Base-by-base conservation (phyloP, 2,329 filamentous ascomycete genomes). In the Monilinia fructigena region DNA sequence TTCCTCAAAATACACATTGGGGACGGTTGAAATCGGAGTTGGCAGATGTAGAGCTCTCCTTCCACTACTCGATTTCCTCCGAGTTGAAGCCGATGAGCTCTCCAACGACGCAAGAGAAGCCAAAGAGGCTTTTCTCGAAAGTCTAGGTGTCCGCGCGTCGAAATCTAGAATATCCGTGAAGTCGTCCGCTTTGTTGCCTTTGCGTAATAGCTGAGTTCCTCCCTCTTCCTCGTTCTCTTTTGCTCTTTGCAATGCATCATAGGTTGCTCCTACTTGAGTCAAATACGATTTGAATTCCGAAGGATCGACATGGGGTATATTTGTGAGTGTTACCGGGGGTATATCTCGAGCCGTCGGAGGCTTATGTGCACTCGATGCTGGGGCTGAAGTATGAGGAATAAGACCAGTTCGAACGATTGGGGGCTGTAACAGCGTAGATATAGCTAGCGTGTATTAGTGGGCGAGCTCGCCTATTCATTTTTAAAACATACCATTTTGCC, bases 11-110 rank as follows among this genome's bases (percentile, higher is more conserved):
- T 98, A 99, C 14, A 99, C 91, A 59, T 82, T 85, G 0, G 95
- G 95, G 54, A 99, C 97, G 0, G 93, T 98, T 5, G 93, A 95
- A 38, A 99, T 68, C 85, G 93, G 95, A 1, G 95, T 92, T 1
- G 91, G 87, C 0, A 90, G 90, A 68, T 93, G 90, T 0, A 83
- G 78, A 52, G 83, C 83, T 71, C 88, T 86, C 73, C 86, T 86
- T 66, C 79, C 76, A 48, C 79, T 82, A 72, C 81, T 86, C 38
- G 79, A 82, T 65, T 82, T 81, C 71, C 84, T 81, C 71, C 62
- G 83, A 81, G 28, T 75, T 67, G 77, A 66, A 63, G 69, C 59
- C 6, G 53, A 28, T 10, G 72, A 69, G 6, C 68, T 70, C 48
- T 74, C 73, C 62, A 69, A 75, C 38, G 77, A 76, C 20, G 72